Conservation (phyloP, 2,329 filamentous ascomycete genomes). For the Pseudogymnoascus sp. region DNA sequence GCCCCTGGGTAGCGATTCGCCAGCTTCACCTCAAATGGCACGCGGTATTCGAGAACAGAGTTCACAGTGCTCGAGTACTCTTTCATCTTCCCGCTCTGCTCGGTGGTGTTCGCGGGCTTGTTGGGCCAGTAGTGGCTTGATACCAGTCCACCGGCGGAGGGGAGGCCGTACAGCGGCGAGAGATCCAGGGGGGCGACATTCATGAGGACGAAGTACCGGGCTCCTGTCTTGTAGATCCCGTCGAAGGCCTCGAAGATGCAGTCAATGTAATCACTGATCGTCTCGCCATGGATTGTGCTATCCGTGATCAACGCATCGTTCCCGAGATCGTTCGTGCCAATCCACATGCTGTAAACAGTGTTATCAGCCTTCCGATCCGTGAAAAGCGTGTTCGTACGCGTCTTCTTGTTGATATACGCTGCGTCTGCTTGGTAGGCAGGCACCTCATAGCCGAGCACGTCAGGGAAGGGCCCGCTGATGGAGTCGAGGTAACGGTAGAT, state of each 20-base stretch:
- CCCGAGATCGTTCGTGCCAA: constrained; percentile 75
- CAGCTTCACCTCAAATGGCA: constrained; percentile 39
- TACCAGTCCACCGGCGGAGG: constrained; percentile 36
- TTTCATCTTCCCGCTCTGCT: constrained; percentile 42
- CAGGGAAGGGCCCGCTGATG: constrained; percentile 53
- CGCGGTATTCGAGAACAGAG: constrained; percentile 43
- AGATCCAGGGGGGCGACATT: constrained; percentile 62
- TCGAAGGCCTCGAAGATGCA: constrained; percentile 62
- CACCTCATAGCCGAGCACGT: constrained; percentile 55
- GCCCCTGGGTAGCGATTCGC: constrained; percentile 49
- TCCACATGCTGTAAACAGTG: constrained; percentile 72
- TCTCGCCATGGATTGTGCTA: constrained; percentile 49
- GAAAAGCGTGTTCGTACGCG: constrained; percentile 35
- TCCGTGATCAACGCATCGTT: constrained; percentile 59
- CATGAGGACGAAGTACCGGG: constrained; percentile 64
- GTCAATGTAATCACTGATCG: constrained; percentile 57
- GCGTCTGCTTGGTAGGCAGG: constrained; percentile 49
- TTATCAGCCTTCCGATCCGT: constrained; percentile 43
- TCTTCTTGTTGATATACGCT: constrained; percentile 27
- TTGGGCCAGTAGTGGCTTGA: constrained; percentile 40
- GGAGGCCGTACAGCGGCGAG: constrained; percentile 57
- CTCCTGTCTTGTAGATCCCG: constrained; percentile 58
- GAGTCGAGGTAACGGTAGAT: constrained; percentile 46
- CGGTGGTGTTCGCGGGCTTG: constrained; percentile 40
- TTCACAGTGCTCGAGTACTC: constrained; percentile 47